phyloP scores from a whole-genome alignment of 305 asterid species.

The Fraxinus baroniana region DNA sequence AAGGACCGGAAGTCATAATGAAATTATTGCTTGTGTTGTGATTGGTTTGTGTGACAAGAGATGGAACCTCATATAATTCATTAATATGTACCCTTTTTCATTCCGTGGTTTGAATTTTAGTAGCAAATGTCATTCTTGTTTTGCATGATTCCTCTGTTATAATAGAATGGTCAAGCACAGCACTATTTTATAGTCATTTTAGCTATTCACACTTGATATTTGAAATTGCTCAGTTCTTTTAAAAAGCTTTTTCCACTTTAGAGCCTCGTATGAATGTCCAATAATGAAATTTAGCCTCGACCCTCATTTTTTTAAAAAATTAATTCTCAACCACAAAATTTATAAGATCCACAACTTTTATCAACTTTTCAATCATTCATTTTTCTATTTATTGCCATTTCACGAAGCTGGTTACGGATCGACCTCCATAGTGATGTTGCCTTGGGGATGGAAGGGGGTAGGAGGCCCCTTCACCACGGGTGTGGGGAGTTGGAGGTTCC shows the following conservation, averaged over 20 bases:
- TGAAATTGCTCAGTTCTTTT: neutral
- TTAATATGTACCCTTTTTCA: slow-evolving; percentile 30
- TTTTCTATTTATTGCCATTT: too few relatives aligned
- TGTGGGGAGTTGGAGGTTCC: neutral
- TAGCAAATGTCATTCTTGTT: neutral
- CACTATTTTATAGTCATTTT: neutral
- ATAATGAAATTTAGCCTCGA: neutral
- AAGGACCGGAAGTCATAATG: slow-evolving; percentile 33
- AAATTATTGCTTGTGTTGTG: slow-evolving; percentile 31
- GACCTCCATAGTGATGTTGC: neutral
- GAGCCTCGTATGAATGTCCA: neutral
- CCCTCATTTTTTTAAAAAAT: neutral
- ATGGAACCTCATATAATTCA: slow-evolving; percentile 34
- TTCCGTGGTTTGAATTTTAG: slow-evolving; percentile 37
- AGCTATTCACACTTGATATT: neutral
- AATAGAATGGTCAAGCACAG: neutral
- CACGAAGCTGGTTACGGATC: neutral
- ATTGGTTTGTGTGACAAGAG: slow-evolving; percentile 30
- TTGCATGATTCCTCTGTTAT: neutral
- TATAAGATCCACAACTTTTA: too few relatives aligned
- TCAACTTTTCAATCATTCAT: neutral
- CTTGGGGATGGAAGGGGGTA: neutral
- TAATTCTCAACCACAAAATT: neutral
- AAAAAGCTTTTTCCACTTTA: neutral
- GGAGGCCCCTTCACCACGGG: neutral